Conservation (phyloP, 2,329 filamentous ascomycete genomes). For the Parastagonospora nodorum region DNA sequence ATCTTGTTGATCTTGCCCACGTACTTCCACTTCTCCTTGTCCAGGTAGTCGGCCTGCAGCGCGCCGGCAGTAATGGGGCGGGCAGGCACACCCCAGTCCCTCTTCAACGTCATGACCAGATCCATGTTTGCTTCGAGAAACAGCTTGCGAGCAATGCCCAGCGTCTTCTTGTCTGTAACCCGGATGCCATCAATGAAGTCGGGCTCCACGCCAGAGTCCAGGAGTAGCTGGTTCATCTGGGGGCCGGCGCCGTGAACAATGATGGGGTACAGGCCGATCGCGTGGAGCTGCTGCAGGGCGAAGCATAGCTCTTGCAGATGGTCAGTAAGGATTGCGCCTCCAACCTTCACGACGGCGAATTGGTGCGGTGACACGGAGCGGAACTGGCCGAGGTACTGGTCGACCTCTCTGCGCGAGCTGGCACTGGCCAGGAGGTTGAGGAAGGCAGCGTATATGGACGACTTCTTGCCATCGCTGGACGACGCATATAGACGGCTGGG, state of each 20-base stretch:
- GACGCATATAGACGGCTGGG: constrained; percentile 40
- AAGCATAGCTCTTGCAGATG: constrained; percentile 90
- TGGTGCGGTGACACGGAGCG: constrained; percentile 95
- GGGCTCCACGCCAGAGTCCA: constrained; percentile 90
- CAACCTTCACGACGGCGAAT: constrained; percentile 98
- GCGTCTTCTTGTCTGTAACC: constrained; percentile 92
- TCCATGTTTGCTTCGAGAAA: constrained; percentile 96
- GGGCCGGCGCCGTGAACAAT: constrained; percentile 95
- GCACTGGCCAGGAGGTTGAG: constrained; percentile 93
- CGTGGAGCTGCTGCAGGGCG: constrained; percentile 87
- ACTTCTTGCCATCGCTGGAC: constrained; percentile 38
- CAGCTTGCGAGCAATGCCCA: constrained; percentile 86
- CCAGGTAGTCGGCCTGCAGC: constrained; percentile 90
- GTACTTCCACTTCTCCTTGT: constrained; percentile 94
- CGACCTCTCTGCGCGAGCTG: constrained; percentile 91
- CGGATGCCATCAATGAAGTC: constrained; percentile 96
- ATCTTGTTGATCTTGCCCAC: constrained; percentile 96
- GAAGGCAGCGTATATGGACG: constrained; percentile 67
- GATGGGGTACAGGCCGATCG: constrained; percentile 92
- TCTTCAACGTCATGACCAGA: constrained; percentile 84
- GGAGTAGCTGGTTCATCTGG: constrained; percentile 88
- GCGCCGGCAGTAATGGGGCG: constrained; percentile 88
- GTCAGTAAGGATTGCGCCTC: constrained; percentile 92
- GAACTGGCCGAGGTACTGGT: constrained; percentile 98
- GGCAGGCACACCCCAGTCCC: constrained; percentile 81